Evolutionary conservation across 805 yeast species (phyloP).

Genomic region (Maudiozyma serrabonitensis): DNA sequence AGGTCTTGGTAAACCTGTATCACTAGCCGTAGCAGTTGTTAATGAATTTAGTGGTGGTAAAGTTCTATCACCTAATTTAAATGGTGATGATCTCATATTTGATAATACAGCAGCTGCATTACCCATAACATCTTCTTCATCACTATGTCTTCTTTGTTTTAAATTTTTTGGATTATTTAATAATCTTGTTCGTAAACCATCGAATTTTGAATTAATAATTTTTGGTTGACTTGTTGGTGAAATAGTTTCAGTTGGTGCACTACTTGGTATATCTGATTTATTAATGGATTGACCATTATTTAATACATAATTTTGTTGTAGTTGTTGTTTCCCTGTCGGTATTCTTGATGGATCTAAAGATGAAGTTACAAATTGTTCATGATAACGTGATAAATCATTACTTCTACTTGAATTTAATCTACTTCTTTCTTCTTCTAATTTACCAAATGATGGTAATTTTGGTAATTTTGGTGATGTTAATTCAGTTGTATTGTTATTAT

Average conservation of each 20-base stretch:
- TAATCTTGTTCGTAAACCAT: slow-evolving; percentile 23
- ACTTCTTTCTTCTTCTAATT: background rate
- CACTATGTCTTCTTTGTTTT: background rate
- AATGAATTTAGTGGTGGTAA: slow-evolving; percentile 2
- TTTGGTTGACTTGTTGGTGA: slow-evolving; percentile 11
- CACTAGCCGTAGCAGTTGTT: background rate
- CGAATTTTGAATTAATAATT: slow-evolving; percentile 25
- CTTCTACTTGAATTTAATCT: background rate
- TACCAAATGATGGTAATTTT: background rate
- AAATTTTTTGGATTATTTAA: slow-evolving; percentile 16
- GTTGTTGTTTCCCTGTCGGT: background rate
- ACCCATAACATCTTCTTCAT: slow-evolving; percentile 19
- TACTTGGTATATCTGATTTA: background rate
- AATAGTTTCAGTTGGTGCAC: background rate
- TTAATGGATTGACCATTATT: background rate
- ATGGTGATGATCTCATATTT: slow-evolving; percentile 29
- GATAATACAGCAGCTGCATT: slow-evolving; percentile 28
- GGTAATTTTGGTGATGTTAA: slow-evolving; percentile 11
- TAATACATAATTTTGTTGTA: background rate
- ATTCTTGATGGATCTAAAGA: background rate
- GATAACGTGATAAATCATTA: slow-evolving; percentile 6
- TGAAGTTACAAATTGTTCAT: slow-evolving; percentile 6
- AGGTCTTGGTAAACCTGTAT: slow-evolving; percentile 12
- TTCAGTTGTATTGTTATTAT: background rate
- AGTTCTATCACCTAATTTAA: slow-evolving; percentile 13